Base-by-base conservation (phyloP, 495 filamentous ascomycete genomes). In the Beverwykella pulmonaria region DNA sequence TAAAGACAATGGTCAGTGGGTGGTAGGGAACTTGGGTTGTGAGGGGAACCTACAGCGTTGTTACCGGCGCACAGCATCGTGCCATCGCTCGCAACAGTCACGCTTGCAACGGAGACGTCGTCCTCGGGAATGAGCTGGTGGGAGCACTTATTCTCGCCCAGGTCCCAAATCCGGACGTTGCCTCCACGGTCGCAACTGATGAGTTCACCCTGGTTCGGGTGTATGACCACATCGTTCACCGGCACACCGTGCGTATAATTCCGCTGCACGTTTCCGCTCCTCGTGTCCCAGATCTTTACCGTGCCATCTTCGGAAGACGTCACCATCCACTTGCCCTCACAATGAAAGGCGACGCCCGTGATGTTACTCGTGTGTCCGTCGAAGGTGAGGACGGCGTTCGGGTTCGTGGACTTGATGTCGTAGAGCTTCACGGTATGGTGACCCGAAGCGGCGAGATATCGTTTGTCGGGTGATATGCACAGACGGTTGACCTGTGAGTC, bases 311-410 rank as follows among this genome's bases (percentile, higher is more conserved):
- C 94, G 39, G 91, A 95, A 77, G 91, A 94, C 3, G 94, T 98
- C n/a, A 97, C 93, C 92, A 98, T 97, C 94, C 94, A 98, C 78
- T 98, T 98, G 12, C 92, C 92, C 75, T 98, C 94, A 72, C 92
- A 97, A 76, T 98, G 94, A 74, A 98, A 98, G 25, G 92, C 94
- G 26, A 98, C 89, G 3, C 95, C 94, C 0, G 94, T 98, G 74
- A 98, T 86, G 70, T 98, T 98, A 68, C 87, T 89, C 17, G 92
- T 95, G 75, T 98, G 94, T 53, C 94, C 94, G 63, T 97, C 93
- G 73, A 98, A 98, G 39, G 89, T 90, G 67, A 96, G 86, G 3
- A 97, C 83, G 0, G 93, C 91, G 60, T 92, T 92, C 1, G 94
- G 92, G 71, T 98, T 97, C 7, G 92, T 92, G 1, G 92, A 96